Base-by-base conservation (phyloP, 805 yeast genomes). In the Pichia paraexigua region DNA sequence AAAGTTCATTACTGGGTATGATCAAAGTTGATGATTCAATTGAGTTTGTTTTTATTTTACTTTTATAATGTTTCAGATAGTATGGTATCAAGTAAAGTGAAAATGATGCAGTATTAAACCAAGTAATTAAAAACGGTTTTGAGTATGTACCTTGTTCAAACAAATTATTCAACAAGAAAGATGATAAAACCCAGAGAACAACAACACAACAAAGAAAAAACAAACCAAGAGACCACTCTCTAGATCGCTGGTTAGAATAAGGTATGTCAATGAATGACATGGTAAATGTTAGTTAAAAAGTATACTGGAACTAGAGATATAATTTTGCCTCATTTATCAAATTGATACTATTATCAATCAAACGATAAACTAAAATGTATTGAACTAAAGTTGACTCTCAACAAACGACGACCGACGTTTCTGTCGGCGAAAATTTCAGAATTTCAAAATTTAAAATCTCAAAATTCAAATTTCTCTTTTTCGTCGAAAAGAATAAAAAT, bases 111-210 rank as follows among this genome's bases (percentile, higher is more conserved):
- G 98, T 91, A 70, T 91, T 94, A 59, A 92, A 67, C 70, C 92
- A 94, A 2, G 99, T 94, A 58, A 94, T 87, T 55, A 91, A 78
- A 63, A 89, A 91, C 18, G 99, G 99, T 68, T 94, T 94, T 46
- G 89, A 70, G 66, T 89, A 94, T 10, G 53, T 51, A 52, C 76
- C 79, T 45, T 78, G 75, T 58, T 83, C 89, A 59, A 88, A 85
- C 41, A 88, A 71, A 43, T 80, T 83, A 66, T 87, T 90, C 39
- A 94, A 84, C 45, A 92, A 66, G 59, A 90, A 92, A 5, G 96
- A 87, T 5, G 96, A 88, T 39, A 85, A 70, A 12, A 94, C 97
- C 99, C 99, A 92, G 24, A 89, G 76, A 1, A 87, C 65, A 27
- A 92, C 88, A 44, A 91, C 98, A 43, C 85, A 72, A 1, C 80